phyloP scores from a whole-genome alignment of 805 yeast genomes.

The Monosporozyma servazzii region DNA sequence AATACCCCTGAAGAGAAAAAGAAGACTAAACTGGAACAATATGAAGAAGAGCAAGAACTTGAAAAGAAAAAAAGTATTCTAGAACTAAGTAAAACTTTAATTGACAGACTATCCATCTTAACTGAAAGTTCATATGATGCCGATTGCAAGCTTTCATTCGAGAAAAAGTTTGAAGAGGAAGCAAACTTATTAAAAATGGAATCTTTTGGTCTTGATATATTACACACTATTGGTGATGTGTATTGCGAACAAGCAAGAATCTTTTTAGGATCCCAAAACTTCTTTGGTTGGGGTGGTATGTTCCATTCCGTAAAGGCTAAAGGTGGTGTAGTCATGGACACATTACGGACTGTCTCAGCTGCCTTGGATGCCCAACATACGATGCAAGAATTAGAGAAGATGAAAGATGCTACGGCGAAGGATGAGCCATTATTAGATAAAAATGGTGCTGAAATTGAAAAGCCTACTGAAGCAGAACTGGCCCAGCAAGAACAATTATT shows the following conservation, averaged over 20 bases:
- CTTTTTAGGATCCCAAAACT: constrained; percentile 53
- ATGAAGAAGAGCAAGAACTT: constrained; percentile 66
- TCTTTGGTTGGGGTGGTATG: constrained; percentile 61
- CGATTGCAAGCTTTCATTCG: constrained; percentile 55
- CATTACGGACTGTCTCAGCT: constrained; percentile 58
- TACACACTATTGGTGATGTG: constrained; percentile 65
- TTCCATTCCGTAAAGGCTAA: constrained; percentile 65
- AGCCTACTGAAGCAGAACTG: constrained; percentile 50
- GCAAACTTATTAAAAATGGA: constrained; percentile 77
- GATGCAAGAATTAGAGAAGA: constrained; percentile 59
- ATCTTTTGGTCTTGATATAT: constrained; percentile 74
- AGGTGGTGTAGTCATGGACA: constrained; percentile 63
- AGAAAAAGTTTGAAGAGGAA: constrained; percentile 60
- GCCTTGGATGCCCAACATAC: constrained; percentile 76
- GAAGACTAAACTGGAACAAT: constrained; percentile 43
- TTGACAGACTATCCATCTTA: constrained; percentile 43
- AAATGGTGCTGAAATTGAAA: constrained; percentile 45
- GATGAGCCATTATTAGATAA: constrained; percentile 36
- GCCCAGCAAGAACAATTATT: constrained; percentile 66
- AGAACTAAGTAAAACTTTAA: constrained; percentile 49
- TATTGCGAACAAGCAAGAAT: constrained; percentile 58
- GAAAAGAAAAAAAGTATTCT: constrained; percentile 60
- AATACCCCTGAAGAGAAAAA: constrained; percentile 22
- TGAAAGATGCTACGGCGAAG: constrained; percentile 44
- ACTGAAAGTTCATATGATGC: constrained; percentile 56